phyloP scores from a whole-genome alignment of 768 basidiomycete genomes.

The Kwoniella europaea region DNA sequence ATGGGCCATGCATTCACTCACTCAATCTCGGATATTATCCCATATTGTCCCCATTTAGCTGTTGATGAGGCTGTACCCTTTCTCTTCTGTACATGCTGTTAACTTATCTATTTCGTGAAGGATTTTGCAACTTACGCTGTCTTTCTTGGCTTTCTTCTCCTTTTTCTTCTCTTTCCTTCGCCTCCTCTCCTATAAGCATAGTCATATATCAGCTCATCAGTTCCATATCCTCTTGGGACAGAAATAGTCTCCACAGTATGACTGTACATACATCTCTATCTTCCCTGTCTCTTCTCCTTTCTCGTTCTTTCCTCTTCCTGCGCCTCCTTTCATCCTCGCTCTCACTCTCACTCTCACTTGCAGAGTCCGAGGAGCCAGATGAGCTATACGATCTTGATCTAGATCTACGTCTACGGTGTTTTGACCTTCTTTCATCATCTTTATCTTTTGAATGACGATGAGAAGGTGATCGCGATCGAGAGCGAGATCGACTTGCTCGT shows the following conservation, averaged over 20 bases:
- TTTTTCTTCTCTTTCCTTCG: constrained; percentile 49
- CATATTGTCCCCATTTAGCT: constrained; percentile 88
- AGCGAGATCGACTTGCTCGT: constrained; percentile 29
- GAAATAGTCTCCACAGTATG: no score
- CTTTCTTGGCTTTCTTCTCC: constrained; percentile 62
- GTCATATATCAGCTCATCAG: neutral
- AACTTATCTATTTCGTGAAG: constrained; percentile 12
- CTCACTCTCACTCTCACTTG: constrained; percentile 34
- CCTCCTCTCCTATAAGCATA: constrained; percentile 29
- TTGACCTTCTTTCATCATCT: constrained; percentile 1
- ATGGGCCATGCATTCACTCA: constrained; percentile 60
- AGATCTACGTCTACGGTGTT: constrained; percentile 8
- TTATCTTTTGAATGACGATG: constrained; percentile 22
- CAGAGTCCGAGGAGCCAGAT: constrained; percentile 17
- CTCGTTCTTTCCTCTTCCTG: constrained; percentile 22
- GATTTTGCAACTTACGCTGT: constrained; percentile 62
- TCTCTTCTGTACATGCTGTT: constrained; percentile 64
- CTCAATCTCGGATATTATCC: constrained; percentile 83
- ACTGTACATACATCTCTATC: constrained; percentile 15
- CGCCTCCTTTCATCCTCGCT: constrained; percentile 30
- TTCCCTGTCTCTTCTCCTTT: constrained; percentile 19
- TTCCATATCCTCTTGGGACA: no score
- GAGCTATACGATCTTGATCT: constrained; percentile 8
- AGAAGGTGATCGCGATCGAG: constrained; percentile 34
- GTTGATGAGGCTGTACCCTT: constrained; percentile 66